Conservation (phyloP, 805 yeast species). For the Yamadazyma paraphyllophila region DNA sequence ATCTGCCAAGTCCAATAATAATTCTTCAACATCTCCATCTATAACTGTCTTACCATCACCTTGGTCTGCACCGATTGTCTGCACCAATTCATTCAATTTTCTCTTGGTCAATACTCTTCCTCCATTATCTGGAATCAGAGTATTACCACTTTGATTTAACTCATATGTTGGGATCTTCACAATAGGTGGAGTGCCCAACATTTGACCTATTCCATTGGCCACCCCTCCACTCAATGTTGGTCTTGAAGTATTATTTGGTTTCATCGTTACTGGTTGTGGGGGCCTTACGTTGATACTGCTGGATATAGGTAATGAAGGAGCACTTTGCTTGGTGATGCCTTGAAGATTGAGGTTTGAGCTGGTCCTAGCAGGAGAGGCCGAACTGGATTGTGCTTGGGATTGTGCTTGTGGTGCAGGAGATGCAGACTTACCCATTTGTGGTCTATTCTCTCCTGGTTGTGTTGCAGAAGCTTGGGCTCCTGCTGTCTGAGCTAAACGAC, state of each 20-base stretch:
- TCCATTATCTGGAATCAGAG: slow-evolving; percentile 50
- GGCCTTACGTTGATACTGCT: slow-evolving; percentile 62
- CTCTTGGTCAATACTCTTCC: slow-evolving; percentile 86
- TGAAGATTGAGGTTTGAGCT: slow-evolving; percentile 27
- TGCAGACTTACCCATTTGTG: slow-evolving; percentile 7
- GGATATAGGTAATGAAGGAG: slow-evolving; percentile 72
- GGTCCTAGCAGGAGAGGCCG: slow-evolving; percentile 16
- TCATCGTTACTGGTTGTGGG: slow-evolving; percentile 62
- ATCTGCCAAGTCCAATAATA: slow-evolving; percentile 88
- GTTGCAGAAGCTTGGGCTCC: not conserved
- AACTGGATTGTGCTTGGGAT: slow-evolving; percentile 4
- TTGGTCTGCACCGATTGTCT: slow-evolving; percentile 77
- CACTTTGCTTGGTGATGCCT: slow-evolving; percentile 49
- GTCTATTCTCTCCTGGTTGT: not conserved
- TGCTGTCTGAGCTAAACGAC: too few relatives aligned
- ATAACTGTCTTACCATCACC: slow-evolving; percentile 89
- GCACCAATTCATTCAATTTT: slow-evolving; percentile 82
- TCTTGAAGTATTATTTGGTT: slow-evolving; percentile 52
- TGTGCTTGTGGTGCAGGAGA: slow-evolving; percentile 7
- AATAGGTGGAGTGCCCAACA: slow-evolving; percentile 70
- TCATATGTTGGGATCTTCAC: slow-evolving; percentile 80
- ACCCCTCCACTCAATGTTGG: slow-evolving; percentile 86
- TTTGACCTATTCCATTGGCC: slow-evolving; percentile 65
- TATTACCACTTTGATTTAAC: slow-evolving; percentile 36
- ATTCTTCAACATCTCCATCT: slow-evolving; percentile 95